A percentile compares a stretch with the other conserved stretches of the same genome.
phyloP scores from a whole-genome alignment of 139 green algal genomes.

The Chlamydomonas sp. region DNA sequence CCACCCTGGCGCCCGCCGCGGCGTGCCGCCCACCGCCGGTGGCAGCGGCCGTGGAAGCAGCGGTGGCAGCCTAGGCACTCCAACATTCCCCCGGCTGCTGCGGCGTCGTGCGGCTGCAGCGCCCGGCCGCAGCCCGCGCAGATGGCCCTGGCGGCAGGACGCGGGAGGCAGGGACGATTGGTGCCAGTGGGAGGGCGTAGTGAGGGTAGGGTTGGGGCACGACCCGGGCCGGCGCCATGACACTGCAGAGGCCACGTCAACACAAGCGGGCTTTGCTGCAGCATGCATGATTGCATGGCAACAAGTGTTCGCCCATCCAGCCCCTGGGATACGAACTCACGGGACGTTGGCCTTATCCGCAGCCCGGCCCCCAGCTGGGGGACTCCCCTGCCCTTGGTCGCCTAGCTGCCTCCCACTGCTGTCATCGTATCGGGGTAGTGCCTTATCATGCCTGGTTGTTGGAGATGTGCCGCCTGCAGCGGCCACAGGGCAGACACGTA shows the following conservation, averaged over 20 bases:
- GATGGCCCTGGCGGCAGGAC: background rate
- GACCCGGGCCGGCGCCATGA: too few species aligned
- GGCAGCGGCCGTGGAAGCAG: constrained; percentile 24
- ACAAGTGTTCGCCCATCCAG: background rate
- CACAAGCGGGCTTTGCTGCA: too few species aligned
- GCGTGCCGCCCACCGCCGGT: background rate
- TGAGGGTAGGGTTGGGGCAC: too few species aligned
- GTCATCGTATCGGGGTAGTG: too few species aligned
- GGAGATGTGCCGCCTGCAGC: too few species aligned
- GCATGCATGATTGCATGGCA: too few species aligned
- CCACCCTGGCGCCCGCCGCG: background rate
- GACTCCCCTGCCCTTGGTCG: too few species aligned
- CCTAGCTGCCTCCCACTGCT: too few species aligned
- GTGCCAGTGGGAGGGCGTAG: background rate
- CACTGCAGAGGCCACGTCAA: too few species aligned
- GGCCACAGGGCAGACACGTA: too few species aligned
- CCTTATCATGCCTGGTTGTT: too few species aligned
- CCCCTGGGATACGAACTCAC: background rate
- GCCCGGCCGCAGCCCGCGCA: constrained; percentile 4
- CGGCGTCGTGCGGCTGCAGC: background rate
- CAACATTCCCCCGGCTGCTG: background rate
- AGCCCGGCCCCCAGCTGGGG: background rate
- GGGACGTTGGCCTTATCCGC: constrained; percentile 8
- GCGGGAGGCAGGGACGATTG: background rate
- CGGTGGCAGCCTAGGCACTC: constrained; percentile 23